Base-by-base conservation (phyloP, 805 yeast genomes). In the Cyberlindnera bimundalis region DNA sequence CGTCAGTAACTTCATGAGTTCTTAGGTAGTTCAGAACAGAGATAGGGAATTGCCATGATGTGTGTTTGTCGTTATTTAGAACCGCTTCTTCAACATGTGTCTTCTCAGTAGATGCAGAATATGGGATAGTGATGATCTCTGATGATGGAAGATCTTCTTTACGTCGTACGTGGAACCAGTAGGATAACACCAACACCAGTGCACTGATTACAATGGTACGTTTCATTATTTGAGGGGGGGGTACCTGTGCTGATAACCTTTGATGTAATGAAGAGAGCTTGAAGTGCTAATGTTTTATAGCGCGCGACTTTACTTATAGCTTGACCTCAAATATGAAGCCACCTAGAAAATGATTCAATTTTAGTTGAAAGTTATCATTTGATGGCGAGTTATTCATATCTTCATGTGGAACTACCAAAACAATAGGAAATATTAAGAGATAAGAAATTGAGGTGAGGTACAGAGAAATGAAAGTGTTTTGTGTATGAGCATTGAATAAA, bases 21-120 rank as follows among this genome's bases (percentile, higher is more conserved):
- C 17, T 2, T 11, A 40, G 24, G 29, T 48, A 33, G 11, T 24
- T 7, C 3, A 48, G 35, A 1, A 42, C 26, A 2, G 25, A 19
- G 3, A 47, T 28, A 3, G 48, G 48, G 28, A 42, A 42, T 24
- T 36, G 36, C 37, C 21, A 39, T 2, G 47, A 43, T 19, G 35
- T 43, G 29, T 43, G 46, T 3, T 9, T 13, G 9, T 35, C 12
- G 15, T 15, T 19, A 18, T 34, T 21, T 12, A 42, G 29, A 2
- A 37, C 11, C 9, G 11, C 19, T 17, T 30, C 20, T 10, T 36
- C 33, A 15, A 42, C 21, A 3, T 33, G 27, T 17, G 40, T 35
- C 35, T 30, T 33, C 32, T 33, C 30, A 25, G 15, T 13, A 4
- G 29, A 12, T 16, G 17, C 3, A 2, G 43, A 11, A 26, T 36